Evolutionary conservation across 306 rosid genomes (phyloP).

Genomic region (Casuarina glauca): DNA sequence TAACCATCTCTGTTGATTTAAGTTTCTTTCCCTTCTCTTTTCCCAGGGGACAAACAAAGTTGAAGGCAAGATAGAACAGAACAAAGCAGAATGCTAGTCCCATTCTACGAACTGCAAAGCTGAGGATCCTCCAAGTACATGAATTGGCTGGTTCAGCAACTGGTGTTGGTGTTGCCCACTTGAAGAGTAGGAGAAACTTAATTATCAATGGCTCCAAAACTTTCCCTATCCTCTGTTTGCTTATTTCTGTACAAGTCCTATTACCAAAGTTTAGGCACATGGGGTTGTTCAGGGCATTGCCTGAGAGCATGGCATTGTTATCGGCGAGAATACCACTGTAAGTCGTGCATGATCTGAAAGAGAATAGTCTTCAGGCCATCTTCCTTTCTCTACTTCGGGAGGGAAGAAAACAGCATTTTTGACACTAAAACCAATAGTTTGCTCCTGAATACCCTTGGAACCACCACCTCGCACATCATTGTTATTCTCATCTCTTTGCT

Average conservation of each 20-base stretch:
- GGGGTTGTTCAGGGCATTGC: slow-evolving; percentile 36
- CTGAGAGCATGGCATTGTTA: slow-evolving; percentile 79
- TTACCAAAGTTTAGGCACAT: slow-evolving; percentile 10
- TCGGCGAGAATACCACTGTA: slow-evolving; percentile 81
- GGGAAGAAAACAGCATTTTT: slow-evolving; percentile 87
- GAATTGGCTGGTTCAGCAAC: slow-evolving; percentile 1
- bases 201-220: neutral
- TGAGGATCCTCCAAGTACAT: neutral
- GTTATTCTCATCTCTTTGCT: slow-evolving; percentile 44
- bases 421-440: slow-evolving; percentile 71
- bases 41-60: slow-evolving; percentile 9
- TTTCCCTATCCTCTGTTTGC: slow-evolving; percentile 25
- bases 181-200: neutral
- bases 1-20: slow-evolving; percentile 9
- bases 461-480: slow-evolving; percentile 28
- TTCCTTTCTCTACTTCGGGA: slow-evolving; percentile 89
- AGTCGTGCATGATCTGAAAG: slow-evolving; percentile 95
- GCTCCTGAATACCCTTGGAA: slow-evolving; percentile 47
- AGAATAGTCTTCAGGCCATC: slow-evolving; percentile 88
- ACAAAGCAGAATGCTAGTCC: slow-evolving; percentile 11
- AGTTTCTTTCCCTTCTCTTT: slow-evolving; percentile 18
- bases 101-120: slow-evolving; percentile 17
- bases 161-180: slow-evolving; percentile 3
- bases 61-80: slow-evolving; percentile 19
- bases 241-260: slow-evolving; percentile 30